Evolutionary conservation across 2,329 filamentous ascomycete genomes (phyloP).

Genomic region (Colletotrichum godetiae): DNA sequence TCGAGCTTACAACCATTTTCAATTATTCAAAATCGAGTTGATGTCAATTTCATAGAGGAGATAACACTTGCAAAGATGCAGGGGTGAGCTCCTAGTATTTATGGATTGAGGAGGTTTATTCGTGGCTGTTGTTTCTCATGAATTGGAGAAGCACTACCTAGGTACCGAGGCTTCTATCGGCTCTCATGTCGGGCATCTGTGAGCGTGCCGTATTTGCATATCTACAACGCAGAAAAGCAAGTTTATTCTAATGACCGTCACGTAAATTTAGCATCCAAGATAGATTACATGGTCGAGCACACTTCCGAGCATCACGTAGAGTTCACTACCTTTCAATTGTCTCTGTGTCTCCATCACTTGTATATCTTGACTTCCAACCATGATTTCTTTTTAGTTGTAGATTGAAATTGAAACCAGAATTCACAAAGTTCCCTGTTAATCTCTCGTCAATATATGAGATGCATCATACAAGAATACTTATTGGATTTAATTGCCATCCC

Average conservation of each 20-base stretch:
- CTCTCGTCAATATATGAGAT: neutral
- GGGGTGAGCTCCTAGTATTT: neutral
- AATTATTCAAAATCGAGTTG: neutral
- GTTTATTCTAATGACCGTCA: neutral
- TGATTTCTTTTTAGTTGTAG: neutral
- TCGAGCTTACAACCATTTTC: neutral
- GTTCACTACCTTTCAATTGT: neutral
- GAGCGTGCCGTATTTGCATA: neutral
- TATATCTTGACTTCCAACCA: neutral
- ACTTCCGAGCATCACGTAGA: neutral
- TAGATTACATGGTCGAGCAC: neutral
- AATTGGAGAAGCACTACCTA: neutral
- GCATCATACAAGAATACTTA: neutral
- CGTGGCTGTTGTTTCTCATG: no score
- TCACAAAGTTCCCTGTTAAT: neutral
- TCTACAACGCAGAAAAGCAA: neutral
- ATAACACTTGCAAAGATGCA: neutral
- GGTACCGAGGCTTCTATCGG: conserved; percentile 14
- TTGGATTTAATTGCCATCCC: neutral
- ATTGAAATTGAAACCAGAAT: neutral
- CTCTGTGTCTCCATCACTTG: neutral
- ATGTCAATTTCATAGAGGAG: no score
- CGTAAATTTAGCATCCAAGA: neutral
- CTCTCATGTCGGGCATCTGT: neutral
- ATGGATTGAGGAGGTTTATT: neutral